Percentiles rank a stretch among this genome's conserved stretches.
Evolutionary conservation across 306 rosid genomes (phyloP).

Genomic region (Urtica urens): DNA sequence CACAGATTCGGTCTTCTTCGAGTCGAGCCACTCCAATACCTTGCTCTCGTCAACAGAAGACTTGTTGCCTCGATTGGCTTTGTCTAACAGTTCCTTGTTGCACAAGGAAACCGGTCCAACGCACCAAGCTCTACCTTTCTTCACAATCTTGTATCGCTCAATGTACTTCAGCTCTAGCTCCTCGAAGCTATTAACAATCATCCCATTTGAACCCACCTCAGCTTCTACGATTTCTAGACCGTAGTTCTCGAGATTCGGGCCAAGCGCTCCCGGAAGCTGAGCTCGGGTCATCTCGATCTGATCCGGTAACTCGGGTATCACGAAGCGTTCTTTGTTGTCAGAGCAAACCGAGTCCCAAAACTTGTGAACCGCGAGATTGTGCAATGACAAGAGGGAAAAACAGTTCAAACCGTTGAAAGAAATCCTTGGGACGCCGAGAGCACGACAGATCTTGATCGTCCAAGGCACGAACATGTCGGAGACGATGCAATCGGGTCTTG

Average conservation of each 20-base stretch:
- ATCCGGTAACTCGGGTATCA: conserved; percentile 13
- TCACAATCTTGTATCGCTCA: conserved; percentile 28
- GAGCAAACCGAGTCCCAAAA: not conserved
- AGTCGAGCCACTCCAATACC: conserved; percentile 39
- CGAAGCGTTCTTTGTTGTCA: conserved; percentile 6
- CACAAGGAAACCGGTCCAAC: conserved; percentile 27
- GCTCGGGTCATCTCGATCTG: conserved; percentile 10
- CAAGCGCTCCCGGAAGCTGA: not conserved
- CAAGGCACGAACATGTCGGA: conserved; percentile 42
- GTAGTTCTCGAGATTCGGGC: not conserved
- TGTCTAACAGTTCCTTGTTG: conserved; percentile 31
- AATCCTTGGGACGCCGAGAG: conserved; percentile 14
- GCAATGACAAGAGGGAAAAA: not conserved
- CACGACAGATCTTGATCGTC: conserved; percentile 14
- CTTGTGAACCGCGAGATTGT: not conserved
- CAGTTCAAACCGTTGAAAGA: not conserved
- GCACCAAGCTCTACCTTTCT: conserved; percentile 40
- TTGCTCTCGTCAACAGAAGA: conserved; percentile 17
- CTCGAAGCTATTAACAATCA: conserved; percentile 17
- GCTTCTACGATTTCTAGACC: not conserved
- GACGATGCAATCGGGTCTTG: conserved; percentile 47
- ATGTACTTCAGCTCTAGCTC: conserved; percentile 36
- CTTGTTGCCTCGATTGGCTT: conserved; percentile 43
- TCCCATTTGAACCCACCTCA: conserved; percentile 20
- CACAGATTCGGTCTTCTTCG: conserved; percentile 20